Evolutionary conservation across 2,329 filamentous ascomycete species (phyloP).

Genomic region (Verruconis gallopava): DNA sequence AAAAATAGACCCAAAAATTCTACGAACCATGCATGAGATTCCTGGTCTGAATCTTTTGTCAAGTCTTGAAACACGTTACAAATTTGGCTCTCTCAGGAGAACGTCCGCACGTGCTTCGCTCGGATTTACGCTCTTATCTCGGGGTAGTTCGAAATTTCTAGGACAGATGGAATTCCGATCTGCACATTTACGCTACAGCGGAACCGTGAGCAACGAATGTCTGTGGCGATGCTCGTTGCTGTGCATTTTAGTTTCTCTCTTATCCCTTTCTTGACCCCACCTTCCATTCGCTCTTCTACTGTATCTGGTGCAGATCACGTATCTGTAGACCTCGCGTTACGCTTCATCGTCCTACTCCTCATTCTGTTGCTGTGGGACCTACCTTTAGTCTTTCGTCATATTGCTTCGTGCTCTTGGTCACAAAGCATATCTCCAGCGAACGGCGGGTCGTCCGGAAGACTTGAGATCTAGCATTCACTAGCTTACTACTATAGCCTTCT

Average conservation of each 20-base stretch:
- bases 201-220: too few relatives aligned
- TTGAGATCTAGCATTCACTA: too few relatives aligned
- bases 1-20: background rate
- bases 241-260: too few relatives aligned
- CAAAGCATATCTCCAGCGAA: background rate
- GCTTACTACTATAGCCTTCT: too few relatives aligned
- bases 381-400: background rate
- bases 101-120: background rate
- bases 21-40: background rate
- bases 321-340: background rate
- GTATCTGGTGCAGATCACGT: background rate
- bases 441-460: background rate
- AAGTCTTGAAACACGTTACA: too few relatives aligned
- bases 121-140: background rate
- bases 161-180: too few relatives aligned
- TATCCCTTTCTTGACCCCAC: background rate
- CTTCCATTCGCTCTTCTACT: background rate
- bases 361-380: slow-evolving; percentile 1
- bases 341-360: background rate
- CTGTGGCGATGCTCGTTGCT: too few relatives aligned
- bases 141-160: too few relatives aligned
- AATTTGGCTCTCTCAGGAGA: too few relatives aligned
- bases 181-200: too few relatives aligned
- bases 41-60: background rate
- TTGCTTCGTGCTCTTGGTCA: too few relatives aligned